Percentiles rank a stretch among this genome's conserved stretches.
Conservation (phyloP, 2,329 filamentous ascomycete genomes). For the Aspergillus sp. region DNA sequence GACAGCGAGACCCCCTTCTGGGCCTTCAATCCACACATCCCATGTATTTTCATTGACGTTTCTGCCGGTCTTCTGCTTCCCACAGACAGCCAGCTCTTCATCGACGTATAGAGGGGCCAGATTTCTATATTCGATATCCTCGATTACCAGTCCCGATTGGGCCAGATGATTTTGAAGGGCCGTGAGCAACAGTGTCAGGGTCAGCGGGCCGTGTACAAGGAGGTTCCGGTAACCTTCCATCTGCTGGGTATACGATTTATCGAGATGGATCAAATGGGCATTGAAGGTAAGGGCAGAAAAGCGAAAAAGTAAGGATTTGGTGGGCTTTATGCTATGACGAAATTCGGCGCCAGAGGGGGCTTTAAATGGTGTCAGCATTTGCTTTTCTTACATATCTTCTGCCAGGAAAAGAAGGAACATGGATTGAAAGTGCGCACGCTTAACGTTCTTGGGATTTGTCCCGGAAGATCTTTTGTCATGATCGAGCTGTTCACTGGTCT, state of each 20-base stretch:
- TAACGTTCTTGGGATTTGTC: slow-evolving; percentile 22
- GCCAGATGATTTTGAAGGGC: slow-evolving; percentile 52
- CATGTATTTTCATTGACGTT: slow-evolving; percentile 34
- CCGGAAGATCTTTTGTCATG: slow-evolving; percentile 17
- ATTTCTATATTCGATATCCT: slow-evolving; percentile 67
- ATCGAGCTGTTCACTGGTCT: slow-evolving; percentile 30
- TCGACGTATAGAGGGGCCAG: slow-evolving; percentile 69
- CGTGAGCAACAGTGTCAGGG: slow-evolving; percentile 66
- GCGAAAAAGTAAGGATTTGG: slow-evolving; percentile 67
- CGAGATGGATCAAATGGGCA: slow-evolving; percentile 82
- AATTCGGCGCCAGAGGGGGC: slow-evolving; percentile 48
- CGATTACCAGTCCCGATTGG: slow-evolving; percentile 34
- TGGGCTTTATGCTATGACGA: slow-evolving; percentile 55
- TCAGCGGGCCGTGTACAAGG: slow-evolving; percentile 81
- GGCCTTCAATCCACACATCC: slow-evolving; percentile 59
- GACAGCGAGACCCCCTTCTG: slow-evolving; percentile 55
- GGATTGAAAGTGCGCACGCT: slow-evolving; percentile 24
- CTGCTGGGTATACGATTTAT: slow-evolving; percentile 59
- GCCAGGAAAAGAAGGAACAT: background rate
- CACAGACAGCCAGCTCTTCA: slow-evolving; percentile 63
- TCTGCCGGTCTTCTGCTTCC: slow-evolving; percentile 43
- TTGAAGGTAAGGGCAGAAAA: slow-evolving; percentile 91
- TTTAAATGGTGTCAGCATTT: slow-evolving; percentile 20
- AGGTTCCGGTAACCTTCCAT: slow-evolving; percentile 67
- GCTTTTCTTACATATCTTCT: background rate